Conservation (phyloP, 2,329 filamentous ascomycete genomes). For the Trichoderma citrinoviride region DNA sequence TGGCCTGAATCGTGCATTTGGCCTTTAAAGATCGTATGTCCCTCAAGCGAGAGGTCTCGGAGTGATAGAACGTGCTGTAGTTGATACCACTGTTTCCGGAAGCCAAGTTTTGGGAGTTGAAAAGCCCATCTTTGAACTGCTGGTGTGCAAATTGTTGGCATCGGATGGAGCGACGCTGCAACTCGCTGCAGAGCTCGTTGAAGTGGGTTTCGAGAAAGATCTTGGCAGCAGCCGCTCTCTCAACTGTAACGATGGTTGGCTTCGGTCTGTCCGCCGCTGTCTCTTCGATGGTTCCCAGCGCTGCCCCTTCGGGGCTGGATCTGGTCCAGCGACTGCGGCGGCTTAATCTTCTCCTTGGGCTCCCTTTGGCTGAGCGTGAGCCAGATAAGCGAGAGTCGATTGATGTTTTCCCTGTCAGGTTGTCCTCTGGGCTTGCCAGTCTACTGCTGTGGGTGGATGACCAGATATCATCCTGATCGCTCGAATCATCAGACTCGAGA, state of each 20-base stretch:
- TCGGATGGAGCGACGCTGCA: slow-evolving; percentile 35
- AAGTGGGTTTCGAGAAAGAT: slow-evolving; percentile 84
- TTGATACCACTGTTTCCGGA: slow-evolving; percentile 52
- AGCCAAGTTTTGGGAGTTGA: slow-evolving; percentile 51
- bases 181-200: slow-evolving; percentile 61
- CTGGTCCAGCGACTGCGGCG: slow-evolving; percentile 37
- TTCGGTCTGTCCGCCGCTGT: slow-evolving; percentile 27
- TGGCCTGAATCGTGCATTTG: slow-evolving; percentile 41
- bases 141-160: slow-evolving; percentile 35
- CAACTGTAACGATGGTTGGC: slow-evolving; percentile 59
- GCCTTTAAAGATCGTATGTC: slow-evolving; percentile 68
- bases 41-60: slow-evolving; percentile 73
- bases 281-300: slow-evolving; percentile 39
- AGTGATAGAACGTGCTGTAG: slow-evolving; percentile 58
- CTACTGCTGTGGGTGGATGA: slow-evolving; percentile 33
- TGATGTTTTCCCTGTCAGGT: slow-evolving; percentile 36
- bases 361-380: slow-evolving; percentile 25
- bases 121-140: slow-evolving; percentile 51
- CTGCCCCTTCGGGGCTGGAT: slow-evolving; percentile 37
- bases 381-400: slow-evolving; percentile 34
- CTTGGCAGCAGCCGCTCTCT: slow-evolving; percentile 76
- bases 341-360: slow-evolving; percentile 29
- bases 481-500: slow-evolving; percentile 24
- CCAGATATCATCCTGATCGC: slow-evolving; percentile 27
- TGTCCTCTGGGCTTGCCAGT: slow-evolving; percentile 27